Percentiles rank a stretch among this genome's conserved stretches.
Conservation (phyloP, 495 filamentous ascomycete genomes). For the Aspergillus campestris region DNA sequence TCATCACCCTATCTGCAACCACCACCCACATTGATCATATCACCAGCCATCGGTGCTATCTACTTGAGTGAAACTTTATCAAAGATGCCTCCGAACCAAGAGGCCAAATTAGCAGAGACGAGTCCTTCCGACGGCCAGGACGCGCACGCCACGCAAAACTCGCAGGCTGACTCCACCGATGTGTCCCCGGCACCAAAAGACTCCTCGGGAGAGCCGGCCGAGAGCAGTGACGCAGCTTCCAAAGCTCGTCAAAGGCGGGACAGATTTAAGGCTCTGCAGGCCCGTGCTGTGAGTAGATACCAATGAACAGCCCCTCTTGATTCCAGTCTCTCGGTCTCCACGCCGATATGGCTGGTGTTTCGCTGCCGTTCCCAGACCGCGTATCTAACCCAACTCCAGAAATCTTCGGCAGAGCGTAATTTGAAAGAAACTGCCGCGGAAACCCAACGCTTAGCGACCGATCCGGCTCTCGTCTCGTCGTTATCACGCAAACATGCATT, state of each 20-base stretch:
- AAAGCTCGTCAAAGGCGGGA: constrained; percentile 29
- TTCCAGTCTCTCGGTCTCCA: neutral
- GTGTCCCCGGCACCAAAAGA: constrained; percentile 4
- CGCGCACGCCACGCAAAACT: neutral
- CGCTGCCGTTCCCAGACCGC: neutral
- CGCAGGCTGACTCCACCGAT: neutral
- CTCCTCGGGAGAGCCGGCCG: constrained; percentile 2
- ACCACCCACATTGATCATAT: neutral
- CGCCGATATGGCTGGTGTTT: neutral
- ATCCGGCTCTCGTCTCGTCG: constrained; percentile 62
- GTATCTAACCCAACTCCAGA: constrained; percentile 31
- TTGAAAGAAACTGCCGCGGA: constrained; percentile 77
- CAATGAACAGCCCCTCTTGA: neutral
- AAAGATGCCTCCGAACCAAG: neutral
- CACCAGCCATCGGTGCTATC: neutral
- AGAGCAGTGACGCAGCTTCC: constrained; percentile 18
- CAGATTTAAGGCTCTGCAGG: constrained; percentile 76
- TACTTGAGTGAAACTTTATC: neutral
- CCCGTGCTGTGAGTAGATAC: constrained; percentile 50
- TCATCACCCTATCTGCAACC: neutral
- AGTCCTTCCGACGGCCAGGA: neutral
- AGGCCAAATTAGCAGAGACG: neutral
- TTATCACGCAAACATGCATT: constrained; percentile 74
- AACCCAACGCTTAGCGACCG: constrained; percentile 67
- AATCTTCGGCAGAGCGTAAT: constrained; percentile 68